These are phyloP conservation scores for Taiozyma onychis DNA, from an alignment of 1,139 yeast genomes.

Conservation along the genomic window DNA sequence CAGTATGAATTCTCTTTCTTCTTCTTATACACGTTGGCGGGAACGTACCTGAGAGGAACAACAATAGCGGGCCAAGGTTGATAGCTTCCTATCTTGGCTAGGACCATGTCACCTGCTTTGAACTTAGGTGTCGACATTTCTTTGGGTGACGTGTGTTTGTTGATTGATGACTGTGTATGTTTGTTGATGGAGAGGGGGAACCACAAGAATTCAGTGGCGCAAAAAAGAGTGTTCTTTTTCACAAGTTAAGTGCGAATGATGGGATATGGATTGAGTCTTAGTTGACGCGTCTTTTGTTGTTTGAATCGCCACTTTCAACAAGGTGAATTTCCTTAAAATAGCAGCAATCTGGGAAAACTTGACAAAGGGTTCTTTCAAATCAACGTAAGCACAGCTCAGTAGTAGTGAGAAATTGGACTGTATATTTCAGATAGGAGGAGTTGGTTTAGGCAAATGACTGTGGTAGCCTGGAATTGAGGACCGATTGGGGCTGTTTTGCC, in stretches of 20 bases:
- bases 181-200: background rate
- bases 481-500: background rate
- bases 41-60: constrained; percentile 2
- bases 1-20: background rate
- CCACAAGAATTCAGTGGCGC: background rate
- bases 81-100: constrained; percentile 29
- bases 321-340: background rate
- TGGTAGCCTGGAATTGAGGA: background rate
- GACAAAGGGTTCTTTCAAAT: background rate
- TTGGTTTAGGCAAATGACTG: background rate
- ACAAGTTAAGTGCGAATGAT: background rate
- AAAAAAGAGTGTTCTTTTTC: background rate
- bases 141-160: background rate
- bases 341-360: background rate
- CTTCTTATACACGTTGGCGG: background rate
- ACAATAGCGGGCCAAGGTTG: constrained; percentile 31
- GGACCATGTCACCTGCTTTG: constrained; percentile 29
- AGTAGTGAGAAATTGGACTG: background rate
- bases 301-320: background rate
- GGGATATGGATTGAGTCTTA: background rate
- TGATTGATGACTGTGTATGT: background rate
- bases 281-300: background rate
- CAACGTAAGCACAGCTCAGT: background rate
- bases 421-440: background rate
- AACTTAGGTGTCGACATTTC: constrained; percentile 4